Evolutionary conservation across 2,329 filamentous ascomycete genomes (phyloP).

Genomic region (Diaporthe velutina): DNA sequence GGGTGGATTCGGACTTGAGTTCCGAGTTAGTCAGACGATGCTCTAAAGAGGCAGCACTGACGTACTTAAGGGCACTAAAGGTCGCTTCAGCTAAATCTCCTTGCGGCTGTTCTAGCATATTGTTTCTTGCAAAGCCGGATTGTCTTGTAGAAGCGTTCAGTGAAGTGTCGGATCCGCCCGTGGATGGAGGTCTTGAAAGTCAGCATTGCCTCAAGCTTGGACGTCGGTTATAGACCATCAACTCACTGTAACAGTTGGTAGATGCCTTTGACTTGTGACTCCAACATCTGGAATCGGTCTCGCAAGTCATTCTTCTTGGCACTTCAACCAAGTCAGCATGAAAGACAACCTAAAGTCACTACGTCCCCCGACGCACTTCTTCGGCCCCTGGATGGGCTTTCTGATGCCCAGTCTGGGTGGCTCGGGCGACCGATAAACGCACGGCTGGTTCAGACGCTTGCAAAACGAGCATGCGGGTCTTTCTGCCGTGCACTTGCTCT

Average conservation of each 20-base stretch:
- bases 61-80: not conserved
- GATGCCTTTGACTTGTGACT: not conserved
- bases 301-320: not conserved
- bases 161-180: not conserved
- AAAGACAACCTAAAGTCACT: not conserved
- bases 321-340: not conserved
- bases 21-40: not conserved
- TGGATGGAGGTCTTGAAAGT: not conserved
- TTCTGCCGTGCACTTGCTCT: not conserved
- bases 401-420: not conserved
- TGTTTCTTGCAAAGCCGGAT: not conserved
- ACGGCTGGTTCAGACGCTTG: not conserved
- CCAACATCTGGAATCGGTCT: not conserved
- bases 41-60: not conserved
- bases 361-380: not conserved
- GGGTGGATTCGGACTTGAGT: not conserved
- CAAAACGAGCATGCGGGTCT: not conserved
- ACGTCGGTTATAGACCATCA: not conserved
- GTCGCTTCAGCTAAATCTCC: not conserved
- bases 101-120: not conserved
- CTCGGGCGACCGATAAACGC: not conserved
- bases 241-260: not conserved
- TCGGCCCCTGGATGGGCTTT: not conserved
- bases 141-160: not conserved
- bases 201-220: not conserved